Conservation (phyloP, 345 rosid species). For the Acer campestre region DNA sequence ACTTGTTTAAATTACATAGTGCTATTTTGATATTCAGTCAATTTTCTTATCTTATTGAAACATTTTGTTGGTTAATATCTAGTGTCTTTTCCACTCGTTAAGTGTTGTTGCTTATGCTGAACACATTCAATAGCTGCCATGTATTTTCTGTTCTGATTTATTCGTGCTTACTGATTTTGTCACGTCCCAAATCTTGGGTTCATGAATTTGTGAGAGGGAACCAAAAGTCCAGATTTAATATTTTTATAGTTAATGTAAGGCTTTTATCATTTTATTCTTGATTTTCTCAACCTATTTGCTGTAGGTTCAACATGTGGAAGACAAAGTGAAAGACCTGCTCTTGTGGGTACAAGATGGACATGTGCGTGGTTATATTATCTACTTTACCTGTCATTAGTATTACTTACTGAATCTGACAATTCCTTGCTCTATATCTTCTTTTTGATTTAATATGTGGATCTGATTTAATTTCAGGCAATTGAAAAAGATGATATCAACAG, state of each 20-base stretch:
- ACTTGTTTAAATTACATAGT: too few species aligned
- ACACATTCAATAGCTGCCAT: not conserved
- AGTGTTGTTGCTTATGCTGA: not conserved
- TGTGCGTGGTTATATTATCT: slow-evolving; percentile 40
- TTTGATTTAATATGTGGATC: not conserved
- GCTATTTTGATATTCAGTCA: too few species aligned
- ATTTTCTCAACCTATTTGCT: slow-evolving; percentile 9
- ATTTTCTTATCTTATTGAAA: too few species aligned
- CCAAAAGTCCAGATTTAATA: not conserved
- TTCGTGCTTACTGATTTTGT: not conserved
- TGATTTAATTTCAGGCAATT: slow-evolving; percentile 52
- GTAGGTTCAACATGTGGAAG: slow-evolving; percentile 87
- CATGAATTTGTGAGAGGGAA: not conserved
- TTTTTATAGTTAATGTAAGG: not conserved
- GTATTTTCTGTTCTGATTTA: not conserved
- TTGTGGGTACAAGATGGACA: slow-evolving; percentile 53
- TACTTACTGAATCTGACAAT: not conserved
- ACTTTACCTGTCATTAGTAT: slow-evolving; percentile 1
- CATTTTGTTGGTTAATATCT: not conserved
- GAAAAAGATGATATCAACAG: slow-evolving; percentile 53
- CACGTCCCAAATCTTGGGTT: not conserved
- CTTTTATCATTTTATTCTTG: not conserved
- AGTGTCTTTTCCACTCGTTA: not conserved
- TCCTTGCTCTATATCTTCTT: not conserved
- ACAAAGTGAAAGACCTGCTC: slow-evolving; percentile 68